Evolutionary conservation across 2,329 filamentous ascomycete genomes (phyloP), one percentile per base, ranked within the genome.

Genomic region (Aspergillus sp.): DNA sequence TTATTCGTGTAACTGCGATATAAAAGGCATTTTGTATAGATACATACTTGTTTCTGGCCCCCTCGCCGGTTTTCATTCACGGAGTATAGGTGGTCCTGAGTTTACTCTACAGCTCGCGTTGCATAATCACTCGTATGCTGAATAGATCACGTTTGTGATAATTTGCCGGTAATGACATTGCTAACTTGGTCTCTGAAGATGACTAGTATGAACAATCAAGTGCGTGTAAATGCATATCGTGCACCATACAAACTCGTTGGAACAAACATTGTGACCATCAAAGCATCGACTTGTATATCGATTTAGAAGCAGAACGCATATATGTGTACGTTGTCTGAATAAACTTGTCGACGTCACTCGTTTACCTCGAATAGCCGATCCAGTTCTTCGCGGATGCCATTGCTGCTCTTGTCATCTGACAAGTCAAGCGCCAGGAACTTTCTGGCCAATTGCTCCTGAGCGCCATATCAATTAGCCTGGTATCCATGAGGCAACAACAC

Each of bases 1-100:
- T 10, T 55, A 57, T 60, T 55, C 46, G 53, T 54, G 38, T 47
- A 50, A 49, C 36, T 56, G 55, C 58, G 51, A 48, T 47, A 58
- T 52, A 59, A 61, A 59, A 51, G 50, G 51, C 42, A 47, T 49
- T 55, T 57, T 47, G 40, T 63, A 58, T 64, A 64, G 52, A 60
- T 63, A 64, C 54, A 61, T 58, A 60, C 46, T 56, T 49, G 30
- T 51, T 22, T 45, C 49, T 54, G 7, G 22, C 3, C 22, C 5
- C 22, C 22, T 36, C 24, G 32, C 19, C 11, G n/a, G 17, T 7
- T 42, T 17, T 42, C 40, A 42, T 7, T 22, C 7, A 38, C 16
- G 13, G 33, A n/a, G 14, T 38, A 50, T 45, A 4, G 16, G 9
- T 47, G n/a, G n/a, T n/a, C n/a, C n/a, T n/a, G n/a, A n/a, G n/a